Percentiles rank a stretch among this genome's conserved stretches.
Conservation (phyloP, 768 basidiomycete genomes). For the Leucogyrophana mollusca region DNA sequence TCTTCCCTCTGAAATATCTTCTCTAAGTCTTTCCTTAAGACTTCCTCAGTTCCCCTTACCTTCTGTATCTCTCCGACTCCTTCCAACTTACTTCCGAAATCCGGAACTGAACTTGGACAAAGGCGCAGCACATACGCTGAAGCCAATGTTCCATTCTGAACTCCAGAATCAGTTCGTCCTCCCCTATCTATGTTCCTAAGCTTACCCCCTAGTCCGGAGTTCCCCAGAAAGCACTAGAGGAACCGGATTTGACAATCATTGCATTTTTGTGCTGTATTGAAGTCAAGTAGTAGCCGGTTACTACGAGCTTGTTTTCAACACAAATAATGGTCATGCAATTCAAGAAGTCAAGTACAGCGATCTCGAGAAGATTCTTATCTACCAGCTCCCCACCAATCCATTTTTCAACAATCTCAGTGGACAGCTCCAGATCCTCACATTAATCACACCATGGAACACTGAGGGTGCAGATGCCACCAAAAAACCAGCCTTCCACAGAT, state of each 20-base stretch:
- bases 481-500: constrained; percentile 5
- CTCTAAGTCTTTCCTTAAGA: too few species aligned
- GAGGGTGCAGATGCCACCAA: constrained; percentile 8
- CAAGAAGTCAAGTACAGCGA: constrained; percentile 12
- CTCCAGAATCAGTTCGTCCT: too few species aligned
- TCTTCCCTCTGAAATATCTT: too few species aligned
- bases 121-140: too few species aligned
- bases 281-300: background rate
- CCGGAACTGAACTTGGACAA: too few species aligned
- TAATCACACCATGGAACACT: constrained; percentile 15
- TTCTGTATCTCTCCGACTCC: too few species aligned
- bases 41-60: too few species aligned
- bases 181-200: too few species aligned
- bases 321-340: background rate
- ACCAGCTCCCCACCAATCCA: constrained; percentile 2
- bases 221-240: too few species aligned
- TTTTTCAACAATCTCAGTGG: constrained; percentile 4
- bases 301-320: constrained; percentile 10
- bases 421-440: constrained; percentile 9
- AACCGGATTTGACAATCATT: constrained; percentile 13
- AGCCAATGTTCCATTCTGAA: too few species aligned
- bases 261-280: background rate
- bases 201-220: too few species aligned
- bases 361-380: constrained; percentile 15
- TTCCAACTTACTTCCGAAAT: too few species aligned